A percentile compares a stretch with the other conserved stretches of the same genome.
Evolutionary conservation across 352 stramenopile species (phyloP).

Genomic region (Pythium scleroteichum): DNA sequence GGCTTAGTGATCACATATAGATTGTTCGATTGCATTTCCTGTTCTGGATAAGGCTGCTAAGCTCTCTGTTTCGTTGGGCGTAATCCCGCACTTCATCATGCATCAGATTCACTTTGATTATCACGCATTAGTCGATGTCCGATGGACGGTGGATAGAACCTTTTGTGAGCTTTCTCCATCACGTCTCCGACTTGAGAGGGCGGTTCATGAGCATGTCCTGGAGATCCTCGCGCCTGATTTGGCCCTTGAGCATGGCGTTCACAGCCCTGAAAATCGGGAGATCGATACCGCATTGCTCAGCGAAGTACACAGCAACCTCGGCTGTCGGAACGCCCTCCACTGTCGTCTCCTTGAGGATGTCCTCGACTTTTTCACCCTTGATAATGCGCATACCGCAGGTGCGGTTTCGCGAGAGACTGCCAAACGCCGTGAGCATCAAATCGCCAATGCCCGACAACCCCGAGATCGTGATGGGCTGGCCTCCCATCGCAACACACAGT

Average conservation of each 20-base stretch:
- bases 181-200: conserved; percentile 75
- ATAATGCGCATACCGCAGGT: conserved; percentile 95
- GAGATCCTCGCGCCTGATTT: conserved; percentile 71
- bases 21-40: conserved; percentile 1
- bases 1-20: background rate
- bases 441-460: conserved; percentile 93
- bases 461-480: conserved; percentile 93
- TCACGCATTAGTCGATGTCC: conserved; percentile 2
- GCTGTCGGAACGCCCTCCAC: conserved; percentile 96
- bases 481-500: conserved; percentile 94
- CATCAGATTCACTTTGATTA: background rate
- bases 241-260: conserved; percentile 83
- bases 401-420: conserved; percentile 94
- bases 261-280: conserved; percentile 90
- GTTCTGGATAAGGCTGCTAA: too few species aligned
- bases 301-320: conserved; percentile 92
- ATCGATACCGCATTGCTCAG: conserved; percentile 88
- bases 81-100: conserved; percentile 1
- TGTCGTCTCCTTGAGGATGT: conserved; percentile 92
- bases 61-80: too few species aligned
- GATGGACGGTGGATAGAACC: too few species aligned
- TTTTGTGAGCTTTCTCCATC: conserved; percentile 3
- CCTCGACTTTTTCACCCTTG: conserved; percentile 88
- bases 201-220: conserved; percentile 83
- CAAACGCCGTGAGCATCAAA: conserved; percentile 97